Base-by-base conservation (phyloP, 768 basidiomycete genomes). In the Sarcomyxa edulis region DNA sequence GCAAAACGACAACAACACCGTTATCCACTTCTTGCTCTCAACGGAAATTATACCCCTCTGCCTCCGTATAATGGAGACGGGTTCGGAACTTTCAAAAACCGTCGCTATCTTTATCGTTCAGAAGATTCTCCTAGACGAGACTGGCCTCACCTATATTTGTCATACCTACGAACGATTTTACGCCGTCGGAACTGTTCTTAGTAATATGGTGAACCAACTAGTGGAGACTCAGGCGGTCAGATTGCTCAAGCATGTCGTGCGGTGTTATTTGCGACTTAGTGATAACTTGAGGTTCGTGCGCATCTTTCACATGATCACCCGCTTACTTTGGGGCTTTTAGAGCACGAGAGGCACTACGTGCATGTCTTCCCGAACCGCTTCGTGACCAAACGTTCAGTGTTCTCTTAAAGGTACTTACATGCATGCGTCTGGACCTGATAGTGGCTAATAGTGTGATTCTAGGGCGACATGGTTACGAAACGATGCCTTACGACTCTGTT, bases 111-210 rank as follows among this genome's bases (percentile, higher is more conserved):
- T 99, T 64, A 99, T 99, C 53, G 96, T 99, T 3, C 96, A 99
- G 61, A 99, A 99, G 65, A 90, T 91, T 43, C 73, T 99, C 11
- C 74, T 98, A 37, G 96, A 99, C 59, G 96, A 99, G 62, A 92
- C 95, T 3, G 96, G 96, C 14, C 66, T 99, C 43, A 94, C 92
- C 11, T 99, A 99, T 61, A 99, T 98, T 54, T 98, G 96, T 53
- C 96, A 99, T 62, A 99, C 96, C n/a, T 99, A 99, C 57, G 96
- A 99, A 59, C 77, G 96, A 37, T 99, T 99, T 67, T 98, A 97
- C 59, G 96, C 96, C 10, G 96, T 99, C 38, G 96, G 95, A 12
- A 96, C 95, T 6, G 96, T 99, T 11, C 72, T 99, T 43, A 90
- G 88, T 69, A 97, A 96, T 61, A 99, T 99, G 96, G 96, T 98